Percentiles rank a stretch among this genome's conserved stretches.
Evolutionary conservation across 306 rosid genomes (phyloP).

Genomic region (Inga laurina): DNA sequence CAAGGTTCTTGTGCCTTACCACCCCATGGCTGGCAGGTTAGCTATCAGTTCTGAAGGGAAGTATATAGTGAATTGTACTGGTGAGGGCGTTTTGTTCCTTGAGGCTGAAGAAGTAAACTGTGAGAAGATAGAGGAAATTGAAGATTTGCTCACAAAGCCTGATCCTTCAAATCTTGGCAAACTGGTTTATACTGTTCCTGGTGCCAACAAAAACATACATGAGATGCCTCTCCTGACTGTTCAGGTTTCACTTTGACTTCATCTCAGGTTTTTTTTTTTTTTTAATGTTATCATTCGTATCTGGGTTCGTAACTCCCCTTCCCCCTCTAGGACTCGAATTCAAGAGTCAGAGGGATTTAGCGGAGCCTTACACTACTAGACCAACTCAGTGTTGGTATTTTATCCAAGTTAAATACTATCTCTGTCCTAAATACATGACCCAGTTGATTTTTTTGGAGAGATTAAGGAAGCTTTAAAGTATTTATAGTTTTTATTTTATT

Average conservation of each 20-base stretch:
- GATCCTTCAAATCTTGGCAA: conserved; percentile 63
- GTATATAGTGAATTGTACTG: conserved; percentile 71
- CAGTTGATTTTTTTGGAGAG: too few species aligned
- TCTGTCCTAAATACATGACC: too few species aligned
- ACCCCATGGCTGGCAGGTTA: conserved; percentile 63
- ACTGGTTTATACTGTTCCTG: conserved; percentile 31
- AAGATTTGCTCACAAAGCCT: conserved; percentile 52
- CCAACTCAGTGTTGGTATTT: too few species aligned
- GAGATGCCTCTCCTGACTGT: conserved; percentile 74
- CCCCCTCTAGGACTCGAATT: too few species aligned
- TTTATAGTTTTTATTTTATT: too few species aligned
- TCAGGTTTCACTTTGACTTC: conserved; percentile 54
- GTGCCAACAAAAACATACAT: conserved; percentile 57
- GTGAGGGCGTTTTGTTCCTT: conserved; percentile 81
- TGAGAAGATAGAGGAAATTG: conserved; percentile 42
- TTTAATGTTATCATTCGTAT: too few species aligned
- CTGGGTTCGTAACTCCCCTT: too few species aligned
- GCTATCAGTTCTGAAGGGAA: conserved; percentile 67
- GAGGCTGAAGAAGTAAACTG: conserved; percentile 76
- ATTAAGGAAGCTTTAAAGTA: too few species aligned
- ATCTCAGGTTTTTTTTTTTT: not conserved
- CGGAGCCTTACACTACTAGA: too few species aligned
- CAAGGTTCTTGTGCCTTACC: conserved; percentile 26
- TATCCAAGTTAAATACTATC: too few species aligned
- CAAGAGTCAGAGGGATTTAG: too few species aligned